These are phyloP conservation scores for Nigrospora sphaerica DNA, from an alignment of 2,329 filamentous ascomycete genomes.

Conservation along the genomic window DNA sequence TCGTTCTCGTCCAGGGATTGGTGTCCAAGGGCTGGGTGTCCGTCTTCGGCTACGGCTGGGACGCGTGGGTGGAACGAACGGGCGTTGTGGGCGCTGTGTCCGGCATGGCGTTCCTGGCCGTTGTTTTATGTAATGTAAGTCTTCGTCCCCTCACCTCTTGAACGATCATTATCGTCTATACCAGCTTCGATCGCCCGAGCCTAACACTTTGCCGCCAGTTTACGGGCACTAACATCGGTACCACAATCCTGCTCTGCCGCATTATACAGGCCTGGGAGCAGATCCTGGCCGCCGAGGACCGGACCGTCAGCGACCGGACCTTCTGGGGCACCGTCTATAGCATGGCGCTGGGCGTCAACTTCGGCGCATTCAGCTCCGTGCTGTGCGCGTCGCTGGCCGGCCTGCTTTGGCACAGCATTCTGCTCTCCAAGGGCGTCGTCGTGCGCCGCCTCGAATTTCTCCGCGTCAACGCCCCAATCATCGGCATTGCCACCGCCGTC, in stretches of 20 bases:
- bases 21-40: slow-evolving; percentile 70
- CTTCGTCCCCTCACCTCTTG: not conserved
- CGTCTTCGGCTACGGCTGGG: slow-evolving; percentile 67
- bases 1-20: slow-evolving; percentile 64
- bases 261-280: slow-evolving; percentile 62
- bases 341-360: slow-evolving; percentile 71
- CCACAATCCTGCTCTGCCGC: slow-evolving; percentile 64
- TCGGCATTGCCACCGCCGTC: slow-evolving; percentile 59
- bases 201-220: slow-evolving; percentile 41
- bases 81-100: slow-evolving; percentile 62
- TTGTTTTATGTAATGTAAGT: slow-evolving; percentile 66
- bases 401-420: slow-evolving; percentile 65
- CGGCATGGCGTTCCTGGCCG: slow-evolving; percentile 67
- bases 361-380: slow-evolving; percentile 64
- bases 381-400: slow-evolving; percentile 68
- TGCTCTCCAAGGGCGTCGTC: slow-evolving; percentile 59
- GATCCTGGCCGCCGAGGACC: slow-evolving; percentile 41
- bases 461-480: slow-evolving; percentile 62
- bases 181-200: not conserved
- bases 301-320: slow-evolving; percentile 51
- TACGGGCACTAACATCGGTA: slow-evolving; percentile 70
- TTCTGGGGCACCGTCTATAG: slow-evolving; percentile 70
- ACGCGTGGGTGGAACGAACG: slow-evolving; percentile 63
- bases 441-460: slow-evolving; percentile 60
- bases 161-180: not conserved